Conservation (phyloP, 2,329 filamentous ascomycete genomes). For the Talaromyces marneffei region DNA sequence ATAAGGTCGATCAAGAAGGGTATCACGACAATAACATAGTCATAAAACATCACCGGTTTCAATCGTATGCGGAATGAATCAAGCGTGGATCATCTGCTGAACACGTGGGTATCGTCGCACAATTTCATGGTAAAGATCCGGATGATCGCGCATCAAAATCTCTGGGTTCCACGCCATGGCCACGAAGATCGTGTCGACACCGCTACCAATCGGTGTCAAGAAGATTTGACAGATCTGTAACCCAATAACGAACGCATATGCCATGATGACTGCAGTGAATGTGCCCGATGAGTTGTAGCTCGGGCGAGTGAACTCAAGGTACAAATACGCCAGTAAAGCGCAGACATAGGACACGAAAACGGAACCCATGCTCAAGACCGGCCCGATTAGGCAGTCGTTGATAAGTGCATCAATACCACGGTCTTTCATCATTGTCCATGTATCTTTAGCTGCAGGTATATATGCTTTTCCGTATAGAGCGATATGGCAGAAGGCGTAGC, state of each 20-base stretch:
- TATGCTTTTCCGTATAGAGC: constrained; percentile 89
- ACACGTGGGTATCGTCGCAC: constrained; percentile 77
- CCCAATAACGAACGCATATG: constrained; percentile 83
- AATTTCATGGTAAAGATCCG: constrained; percentile 74
- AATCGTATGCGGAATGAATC: neutral
- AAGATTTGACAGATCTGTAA: constrained; percentile 86
- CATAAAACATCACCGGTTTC: neutral
- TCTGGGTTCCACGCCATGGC: constrained; percentile 61
- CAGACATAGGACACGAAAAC: constrained; percentile 80
- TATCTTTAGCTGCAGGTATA: constrained; percentile 78
- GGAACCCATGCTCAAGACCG: constrained; percentile 67
- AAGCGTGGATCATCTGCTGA: constrained; percentile 69
- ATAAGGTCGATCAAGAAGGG: neutral
- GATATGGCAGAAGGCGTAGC: constrained; percentile 89
- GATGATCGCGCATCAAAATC: constrained; percentile 73
- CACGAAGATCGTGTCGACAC: constrained; percentile 89
- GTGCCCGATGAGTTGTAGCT: constrained; percentile 63
- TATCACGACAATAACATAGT: constrained; percentile 2
- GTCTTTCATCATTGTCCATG: constrained; percentile 85
- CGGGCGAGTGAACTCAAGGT: constrained; percentile 74
- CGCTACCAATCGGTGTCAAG: constrained; percentile 77
- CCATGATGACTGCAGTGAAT: constrained; percentile 73
- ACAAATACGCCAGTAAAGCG: constrained; percentile 78
- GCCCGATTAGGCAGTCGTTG: constrained; percentile 78
- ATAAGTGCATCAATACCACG: constrained; percentile 85